Conservation (phyloP, 202 grass and related monocot species). For the Miscanthus sacchariflorus region DNA sequence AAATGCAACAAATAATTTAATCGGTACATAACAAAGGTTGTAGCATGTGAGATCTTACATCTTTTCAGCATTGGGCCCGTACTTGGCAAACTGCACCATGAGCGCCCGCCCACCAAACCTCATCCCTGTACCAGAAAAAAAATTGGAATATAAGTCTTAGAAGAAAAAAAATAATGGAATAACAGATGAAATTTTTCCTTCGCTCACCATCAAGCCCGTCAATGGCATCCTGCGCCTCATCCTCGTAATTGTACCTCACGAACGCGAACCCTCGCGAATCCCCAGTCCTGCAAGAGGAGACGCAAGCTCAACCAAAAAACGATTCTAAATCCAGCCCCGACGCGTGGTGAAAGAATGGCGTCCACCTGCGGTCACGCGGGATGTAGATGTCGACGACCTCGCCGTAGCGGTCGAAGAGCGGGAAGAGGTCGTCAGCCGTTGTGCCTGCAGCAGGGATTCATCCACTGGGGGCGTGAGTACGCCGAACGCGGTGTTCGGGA, state of each 20-base stretch:
- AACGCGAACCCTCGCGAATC: conserved; percentile 84
- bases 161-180: not conserved
- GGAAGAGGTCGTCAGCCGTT: conserved; percentile 73
- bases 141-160: not conserved
- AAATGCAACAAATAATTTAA: not conserved
- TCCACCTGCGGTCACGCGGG: conserved; percentile 78
- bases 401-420: conserved; percentile 80
- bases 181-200: not conserved
- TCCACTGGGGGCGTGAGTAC: not conserved
- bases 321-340: not conserved
- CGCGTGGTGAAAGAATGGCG: not conserved
- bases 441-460: conserved; percentile 58
- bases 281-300: conserved; percentile 61
- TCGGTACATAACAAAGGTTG: not conserved
- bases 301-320: not conserved
- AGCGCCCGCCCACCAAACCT: conserved; percentile 74
- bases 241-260: conserved; percentile 84
- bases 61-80: conserved; percentile 83
- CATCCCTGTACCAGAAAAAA: conserved; percentile 49
- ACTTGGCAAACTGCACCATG: conserved; percentile 91
- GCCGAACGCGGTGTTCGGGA: not conserved
- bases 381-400: conserved; percentile 80
- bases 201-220: conserved; percentile 74
- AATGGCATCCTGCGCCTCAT: conserved; percentile 81
- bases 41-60: conserved; percentile 64